Evolutionary conservation across 345 rosid genomes (phyloP), one percentile per base, ranked within the genome.

Genomic region (Trapa bicornis): DNA sequence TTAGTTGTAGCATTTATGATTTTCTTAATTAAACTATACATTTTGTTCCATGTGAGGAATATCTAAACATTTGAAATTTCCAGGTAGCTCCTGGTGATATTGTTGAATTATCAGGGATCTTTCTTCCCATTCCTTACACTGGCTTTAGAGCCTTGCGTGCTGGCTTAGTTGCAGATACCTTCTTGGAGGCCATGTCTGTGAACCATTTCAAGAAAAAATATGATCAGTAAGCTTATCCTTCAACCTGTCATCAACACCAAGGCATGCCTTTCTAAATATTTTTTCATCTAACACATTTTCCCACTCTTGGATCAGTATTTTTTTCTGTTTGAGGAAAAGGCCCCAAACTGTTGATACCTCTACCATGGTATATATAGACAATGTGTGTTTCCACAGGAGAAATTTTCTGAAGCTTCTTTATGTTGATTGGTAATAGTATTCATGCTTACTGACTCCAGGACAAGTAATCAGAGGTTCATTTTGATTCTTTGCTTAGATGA

Each of bases 41-140:
- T 48, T 47, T 66, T 36, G 13, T 66, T 50, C 16, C 32, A 67
- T 52, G 17, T 37, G 43, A 67, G 11, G 11, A 11, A 45, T 13
- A 5, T 61, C 38, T 58, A 58, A 58, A 32, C 35, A 1, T 35
- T 61, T 41, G 54, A 43, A 17, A 41, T 65, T 68, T 37, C 67
- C 78, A 91, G 99, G 97, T 91, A 29, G 76, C 96, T 62, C 99
- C 99, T 39, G 97, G 99, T 67, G 97, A 94, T 67, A 88, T 94
- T 71, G 91, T 94, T 80, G 99, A 94, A 74, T 77, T 94, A 75
- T 91, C 99, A 37, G 96, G 99, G 67, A 89, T 94, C 77, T 94
- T 94, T 79, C 97, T 94, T 73, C 97, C 99, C 6, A 89, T 94
- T 73, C 97, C 97, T 64, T 94, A 91, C 70, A 77, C 88, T 66